These are phyloP conservation scores for Pseudoperonospora humuli DNA, from an alignment of 352 stramenopile genomes.

Conservation along the genomic window DNA sequence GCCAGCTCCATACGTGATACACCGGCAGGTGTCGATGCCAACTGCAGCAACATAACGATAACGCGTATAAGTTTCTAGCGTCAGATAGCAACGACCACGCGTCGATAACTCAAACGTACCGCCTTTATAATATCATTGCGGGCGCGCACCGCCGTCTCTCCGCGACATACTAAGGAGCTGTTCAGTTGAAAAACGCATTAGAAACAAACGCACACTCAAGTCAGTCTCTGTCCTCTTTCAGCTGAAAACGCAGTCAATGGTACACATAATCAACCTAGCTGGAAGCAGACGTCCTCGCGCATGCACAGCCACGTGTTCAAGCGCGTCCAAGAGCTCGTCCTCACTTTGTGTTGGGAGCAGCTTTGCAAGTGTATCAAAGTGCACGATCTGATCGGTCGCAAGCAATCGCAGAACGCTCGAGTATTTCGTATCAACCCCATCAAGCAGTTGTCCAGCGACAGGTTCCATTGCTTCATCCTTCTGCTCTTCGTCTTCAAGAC, in stretches of 20 bases:
- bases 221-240: neutral
- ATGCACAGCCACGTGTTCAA: slow-evolving; percentile 36
- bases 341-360: slow-evolving; percentile 33
- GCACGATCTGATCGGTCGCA: slow-evolving; percentile 32
- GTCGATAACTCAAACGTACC: slow-evolving; percentile 17
- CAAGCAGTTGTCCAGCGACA: slow-evolving; percentile 13
- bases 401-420: slow-evolving; percentile 15
- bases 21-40: slow-evolving; percentile 27
- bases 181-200: neutral
- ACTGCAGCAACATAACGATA: slow-evolving; percentile 7
- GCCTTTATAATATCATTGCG: slow-evolving; percentile 48
- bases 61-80: neutral
- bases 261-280: slow-evolving; percentile 24
- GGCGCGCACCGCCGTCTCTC: slow-evolving; percentile 22
- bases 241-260: neutral
- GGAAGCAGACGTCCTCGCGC: slow-evolving; percentile 36
- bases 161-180: slow-evolving; percentile 28
- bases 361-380: slow-evolving; percentile 37
- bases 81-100: neutral
- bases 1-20: slow-evolving; percentile 42
- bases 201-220: neutral
- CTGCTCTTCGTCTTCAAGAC: slow-evolving; percentile 28
- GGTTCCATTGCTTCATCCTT: slow-evolving; percentile 41
- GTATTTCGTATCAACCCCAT: slow-evolving; percentile 27
- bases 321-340: slow-evolving; percentile 31